These are phyloP conservation scores for Metschnikowia borealis DNA, from an alignment of 805 yeast species.

Conservation along the genomic window DNA sequence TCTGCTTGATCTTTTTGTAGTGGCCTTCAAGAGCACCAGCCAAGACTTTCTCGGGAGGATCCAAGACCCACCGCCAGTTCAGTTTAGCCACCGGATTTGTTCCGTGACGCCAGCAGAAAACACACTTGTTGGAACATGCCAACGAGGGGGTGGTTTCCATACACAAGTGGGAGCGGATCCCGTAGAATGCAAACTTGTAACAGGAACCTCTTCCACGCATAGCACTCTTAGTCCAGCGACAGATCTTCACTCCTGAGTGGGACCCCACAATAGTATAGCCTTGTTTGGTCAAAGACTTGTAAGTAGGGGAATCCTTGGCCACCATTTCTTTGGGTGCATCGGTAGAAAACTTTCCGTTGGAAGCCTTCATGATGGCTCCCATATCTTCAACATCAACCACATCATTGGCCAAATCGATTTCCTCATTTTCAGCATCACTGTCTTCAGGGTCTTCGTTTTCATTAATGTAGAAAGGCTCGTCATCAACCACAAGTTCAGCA, in stretches of 20 bases:
- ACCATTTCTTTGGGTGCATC: slow-evolving; percentile 70
- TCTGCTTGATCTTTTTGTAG: slow-evolving; percentile 85
- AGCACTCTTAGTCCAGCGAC: slow-evolving; percentile 96
- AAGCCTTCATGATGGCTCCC: slow-evolving; percentile 55
- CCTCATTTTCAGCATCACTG: slow-evolving; percentile 47
- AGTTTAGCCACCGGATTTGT: slow-evolving; percentile 94
- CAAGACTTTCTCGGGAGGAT: slow-evolving; percentile 77
- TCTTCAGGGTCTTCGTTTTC: slow-evolving; percentile 53
- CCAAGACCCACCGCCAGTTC: slow-evolving; percentile 92
- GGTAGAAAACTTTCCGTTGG: slow-evolving; percentile 19
- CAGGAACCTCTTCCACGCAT: slow-evolving; percentile 92
- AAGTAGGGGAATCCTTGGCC: slow-evolving; percentile 84
- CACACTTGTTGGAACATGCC: slow-evolving; percentile 93
- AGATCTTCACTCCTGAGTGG: slow-evolving; percentile 91
- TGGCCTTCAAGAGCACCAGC: slow-evolving; percentile 88
- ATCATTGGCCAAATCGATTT: slow-evolving; percentile 29
- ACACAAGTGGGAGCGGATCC: slow-evolving; percentile 84
- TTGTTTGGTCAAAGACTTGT: slow-evolving; percentile 81
- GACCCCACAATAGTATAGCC: slow-evolving; percentile 92
- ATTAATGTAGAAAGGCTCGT: slow-evolving; percentile 58
- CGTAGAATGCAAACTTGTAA: slow-evolving; percentile 88
- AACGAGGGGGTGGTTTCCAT: slow-evolving; percentile 95
- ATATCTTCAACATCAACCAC: slow-evolving; percentile 85
- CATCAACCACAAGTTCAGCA: slow-evolving; percentile 59
- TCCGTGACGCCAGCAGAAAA: slow-evolving; percentile 97